Evolutionary conservation across 1,139 yeast genomes (phyloP), one percentile per base, ranked within the genome.

Genomic region (Entelexis paramagnoliae): DNA sequence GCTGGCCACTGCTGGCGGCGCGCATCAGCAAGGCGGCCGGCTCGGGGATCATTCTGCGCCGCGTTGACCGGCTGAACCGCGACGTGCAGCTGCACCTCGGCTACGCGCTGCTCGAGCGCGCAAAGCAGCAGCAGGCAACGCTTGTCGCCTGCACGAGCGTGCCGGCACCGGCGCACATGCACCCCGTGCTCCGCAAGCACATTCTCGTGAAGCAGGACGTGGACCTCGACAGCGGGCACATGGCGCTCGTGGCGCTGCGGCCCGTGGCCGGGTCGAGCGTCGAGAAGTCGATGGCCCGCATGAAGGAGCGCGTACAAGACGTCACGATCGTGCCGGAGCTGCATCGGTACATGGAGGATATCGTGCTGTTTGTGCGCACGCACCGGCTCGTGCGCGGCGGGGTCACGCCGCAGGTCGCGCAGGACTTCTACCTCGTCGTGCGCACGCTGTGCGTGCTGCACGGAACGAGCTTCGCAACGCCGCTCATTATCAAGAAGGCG

Each of bases 351-450:
- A 72, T 77, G 60, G 76, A 77, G 56, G 82, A 79, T 60, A 68
- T 79, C 19, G 63, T 76, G 2, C 67, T 78, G 2, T 75, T 72
- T 58, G 60, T 75, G 2, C 66, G 83, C 38, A 70, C 72, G 49
- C 80, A 78, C 56, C 63, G 83, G 35, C 70, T 77, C 58, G 76
- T 77, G 2, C 59, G 66, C 7, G 68, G 71, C 1, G 83, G 83
- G 0, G 62, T 78, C 0, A 72, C 79, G 0, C 76, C 81, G 0
- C 63, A 65, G 50, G 66, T 73, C 1, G 64, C 72, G 14, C 57
- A 62, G 5, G 79, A 77, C 49, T 64, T 77, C 49, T 72, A 70
- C 28, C 56, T 62, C 7, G 63, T 77, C 46, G 66, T 71, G 2
- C 65, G 70, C 17, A 60, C 71, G 20, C 58, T 76, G 41, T 71